Base-by-base conservation (phyloP, 495 filamentous ascomycete genomes). In the Neurospora cerealis region DNA sequence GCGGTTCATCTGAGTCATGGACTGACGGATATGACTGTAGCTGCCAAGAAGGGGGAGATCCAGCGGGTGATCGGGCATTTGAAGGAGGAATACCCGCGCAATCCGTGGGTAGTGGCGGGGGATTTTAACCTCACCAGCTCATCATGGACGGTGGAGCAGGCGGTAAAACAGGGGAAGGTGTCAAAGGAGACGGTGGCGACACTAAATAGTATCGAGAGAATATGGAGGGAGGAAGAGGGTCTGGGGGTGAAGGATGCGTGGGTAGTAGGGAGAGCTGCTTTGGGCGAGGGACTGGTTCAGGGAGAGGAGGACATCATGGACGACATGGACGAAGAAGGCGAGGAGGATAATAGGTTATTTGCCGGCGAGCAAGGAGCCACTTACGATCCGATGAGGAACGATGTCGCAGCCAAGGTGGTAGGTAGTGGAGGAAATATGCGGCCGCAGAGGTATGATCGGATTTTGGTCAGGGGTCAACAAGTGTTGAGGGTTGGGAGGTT, bases 41-140 rank as follows among this genome's bases (percentile, higher is more conserved):
- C 81, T 0, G 79, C 84, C 17, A 89, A 89, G 75, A 84, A 83
- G 71, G 48, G 73, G 1, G 87, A 90, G 70, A 75, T 89, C 39
- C 78, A 81, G 66, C 79, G 78, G 41, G 37, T 89, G 15, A 74
- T 86, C 11, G 73, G 71, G n/a, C 81, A 88, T 74, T 73, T 90
- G 15, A 76, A 75, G 1, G 54, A 69, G 1, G 54, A 54, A 4
- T 83, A 87, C 66, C 71, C 78, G 34, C 38, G 70, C 1, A 81
- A 83, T 72, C 79, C 83, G 28, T 88, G 84, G 82, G 82, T 90
- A 48, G 72, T 90, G 38, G 88, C 85, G 2, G 89, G 89, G 2
- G 88, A 90, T 76, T 88, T 89, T 78, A 90, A 90, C 72, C 77
- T 89, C 21, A 79, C 84, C 6, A 88, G 86, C 7, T 90, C 88